Conservation (phyloP, 106 monocot genomes). For the Amphibolis antarctica region DNA sequence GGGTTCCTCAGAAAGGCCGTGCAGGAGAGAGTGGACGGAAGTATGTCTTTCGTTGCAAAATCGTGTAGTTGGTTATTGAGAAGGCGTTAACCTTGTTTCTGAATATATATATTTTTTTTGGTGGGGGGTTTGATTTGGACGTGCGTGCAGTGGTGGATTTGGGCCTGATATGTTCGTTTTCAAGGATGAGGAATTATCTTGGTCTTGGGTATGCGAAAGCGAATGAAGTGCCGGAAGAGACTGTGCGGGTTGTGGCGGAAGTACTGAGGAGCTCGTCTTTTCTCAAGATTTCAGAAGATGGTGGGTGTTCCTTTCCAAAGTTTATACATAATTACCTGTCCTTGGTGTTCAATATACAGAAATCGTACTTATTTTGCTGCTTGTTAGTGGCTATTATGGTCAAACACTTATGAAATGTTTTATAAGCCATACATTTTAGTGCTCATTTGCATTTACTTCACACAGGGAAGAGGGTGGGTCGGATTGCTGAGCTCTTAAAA, state of each 20-base stretch:
- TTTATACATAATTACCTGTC: not conserved
- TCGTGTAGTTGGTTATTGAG: not conserved
- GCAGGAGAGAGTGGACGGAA: conserved; percentile 55
- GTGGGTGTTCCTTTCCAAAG: conserved; percentile 18
- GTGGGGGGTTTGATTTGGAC: too few species aligned
- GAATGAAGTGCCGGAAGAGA: conserved; percentile 55
- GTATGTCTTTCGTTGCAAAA: conserved; percentile 24
- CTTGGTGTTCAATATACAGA: too few species aligned
- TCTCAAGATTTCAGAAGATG: conserved; percentile 79
- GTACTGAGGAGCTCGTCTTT: conserved; percentile 40
- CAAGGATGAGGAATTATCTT: conserved; percentile 60
- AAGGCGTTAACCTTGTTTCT: not conserved
- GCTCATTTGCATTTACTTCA: not conserved
- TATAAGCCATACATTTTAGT: not conserved
- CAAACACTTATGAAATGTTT: too few species aligned
- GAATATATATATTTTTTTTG: too few species aligned
- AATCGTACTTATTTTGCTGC: too few species aligned
- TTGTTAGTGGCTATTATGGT: too few species aligned
- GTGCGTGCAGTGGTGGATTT: conserved; percentile 94
- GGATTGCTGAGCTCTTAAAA: conserved; percentile 56
- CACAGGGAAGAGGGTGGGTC: conserved; percentile 65
- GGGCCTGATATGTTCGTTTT: conserved; percentile 72
- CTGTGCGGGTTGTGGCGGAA: conserved; percentile 52
- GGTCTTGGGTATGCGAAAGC: conserved; percentile 42
- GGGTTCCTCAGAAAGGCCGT: conserved; percentile 52